Evolutionary conservation across 2,329 filamentous ascomycete species (phyloP), one percentile per base, ranked within the genome.

Genomic region (Fusarium keratoplasticum): DNA sequence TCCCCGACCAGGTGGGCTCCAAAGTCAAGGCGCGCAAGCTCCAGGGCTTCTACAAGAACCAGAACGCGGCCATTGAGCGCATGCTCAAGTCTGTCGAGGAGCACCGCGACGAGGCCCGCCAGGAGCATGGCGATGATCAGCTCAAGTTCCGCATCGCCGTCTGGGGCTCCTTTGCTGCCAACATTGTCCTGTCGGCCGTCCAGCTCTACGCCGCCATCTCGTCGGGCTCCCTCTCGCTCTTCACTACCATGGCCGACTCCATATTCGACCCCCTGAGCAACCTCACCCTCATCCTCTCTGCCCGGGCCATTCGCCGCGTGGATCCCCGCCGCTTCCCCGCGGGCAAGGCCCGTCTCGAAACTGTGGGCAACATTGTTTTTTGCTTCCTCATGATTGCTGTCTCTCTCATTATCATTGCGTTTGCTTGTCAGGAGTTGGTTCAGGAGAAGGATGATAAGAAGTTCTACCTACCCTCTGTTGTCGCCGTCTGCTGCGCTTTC

Each of bases 221-320:
- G 0, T 98, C 95, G 0, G 91, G 93, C 55, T 98, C 95, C n/a
- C 89, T 98, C 38, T 98, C 96, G 6, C 91, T 99, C 55, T 98
- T 98, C 85, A 98, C 96, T 18, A 99, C 96, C 72, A 97, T 97
- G 94, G 96, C 95, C 18, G 96, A 99, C 83, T 92, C 95, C 61
- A 88, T 98, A 74, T 98, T 98, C 84, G 96, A 98, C 80, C 96
- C 95, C 10, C 81, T 97, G 79, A 96, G 93, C 79, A 98, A 98
- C 79, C 82, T 98, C 61, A 96, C 94, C 1, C 88, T 98, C 16
- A 95, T 98, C 67, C 83, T 98, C 40, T 95, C 93, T 70, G 93
- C 95, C 82, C 94, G 96, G 59, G 96, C 96, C 59, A 95, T 98
- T 75, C 93, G 93, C 77, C 91, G 90, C 62, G 96, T 98, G 42